A percentile compares a stretch with the other conserved stretches of the same genome.
phyloP scores from a whole-genome alignment of 768 basidiomycete genomes.

The Russula brevipes region DNA sequence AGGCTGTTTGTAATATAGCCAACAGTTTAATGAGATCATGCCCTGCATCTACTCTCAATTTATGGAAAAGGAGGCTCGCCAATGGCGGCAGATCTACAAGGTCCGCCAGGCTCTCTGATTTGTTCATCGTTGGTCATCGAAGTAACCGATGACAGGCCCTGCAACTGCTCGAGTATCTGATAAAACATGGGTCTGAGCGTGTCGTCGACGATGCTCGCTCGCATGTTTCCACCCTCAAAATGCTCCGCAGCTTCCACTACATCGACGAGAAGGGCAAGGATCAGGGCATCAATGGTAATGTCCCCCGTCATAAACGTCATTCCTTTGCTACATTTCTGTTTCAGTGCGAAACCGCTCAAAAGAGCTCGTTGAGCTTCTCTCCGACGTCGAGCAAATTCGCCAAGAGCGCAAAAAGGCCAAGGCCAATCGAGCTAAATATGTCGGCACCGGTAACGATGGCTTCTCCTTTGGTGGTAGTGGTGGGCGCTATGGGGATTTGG shows the following conservation, averaged over 20 bases:
- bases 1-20: conserved; percentile 42
- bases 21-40: conserved; percentile 99
- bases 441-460: conserved; percentile 79
- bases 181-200: conserved; percentile 96
- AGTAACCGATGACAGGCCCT: conserved; percentile 53
- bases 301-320: neutral
- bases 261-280: conserved; percentile 99
- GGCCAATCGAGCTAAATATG: conserved; percentile 82
- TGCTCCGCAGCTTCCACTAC: conserved; percentile 96
- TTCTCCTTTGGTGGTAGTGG: conserved; percentile 52
- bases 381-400: conserved; percentile 88
- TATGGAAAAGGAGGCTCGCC: conserved; percentile 96
- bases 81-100: conserved; percentile 99
- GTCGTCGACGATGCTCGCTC: conserved; percentile 97
- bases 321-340: neutral
- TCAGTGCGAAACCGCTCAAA: conserved; percentile 93
- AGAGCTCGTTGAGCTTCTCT: conserved; percentile 87
- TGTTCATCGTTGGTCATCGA: neutral
- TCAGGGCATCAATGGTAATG: conserved; percentile 91
- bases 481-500: conserved; percentile 70
- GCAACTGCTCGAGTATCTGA: conserved; percentile 89
- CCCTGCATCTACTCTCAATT: conserved; percentile 91
- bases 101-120: conserved; percentile 34
- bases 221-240: conserved; percentile 92
- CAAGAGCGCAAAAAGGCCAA: conserved; percentile 90